A percentile compares a stretch with the other conserved stretches of the same genome.
phyloP scores from a whole-genome alignment of 176 grass and related monocot genomes.

The Hordeum vulgare region MorexV3_pseudomolecules_assembly NC_058524.1:44545340-44545839 shows the following conservation, averaged over 20 bases:
- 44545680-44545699: background rate
- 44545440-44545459: background rate
- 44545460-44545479: background rate
- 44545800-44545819: constrained; percentile 82
- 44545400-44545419: background rate
- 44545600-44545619: background rate
- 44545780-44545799: background rate
- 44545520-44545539: background rate
- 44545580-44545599: background rate
- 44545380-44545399: background rate
- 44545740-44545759: background rate
- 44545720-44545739: background rate
- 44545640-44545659: background rate
- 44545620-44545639: background rate
- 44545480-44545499: background rate
- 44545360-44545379: background rate
- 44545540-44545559: background rate
- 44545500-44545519: background rate
- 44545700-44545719: background rate
- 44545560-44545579: background rate
- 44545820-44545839: constrained; percentile 85
- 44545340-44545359: background rate
- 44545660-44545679: background rate
- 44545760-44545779: background rate
- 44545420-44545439: background rate